These are phyloP conservation scores for Backusella mclennaniae DNA, from an alignment of 192 early-diverging fungal species.

Conservation along the genomic window DNA sequence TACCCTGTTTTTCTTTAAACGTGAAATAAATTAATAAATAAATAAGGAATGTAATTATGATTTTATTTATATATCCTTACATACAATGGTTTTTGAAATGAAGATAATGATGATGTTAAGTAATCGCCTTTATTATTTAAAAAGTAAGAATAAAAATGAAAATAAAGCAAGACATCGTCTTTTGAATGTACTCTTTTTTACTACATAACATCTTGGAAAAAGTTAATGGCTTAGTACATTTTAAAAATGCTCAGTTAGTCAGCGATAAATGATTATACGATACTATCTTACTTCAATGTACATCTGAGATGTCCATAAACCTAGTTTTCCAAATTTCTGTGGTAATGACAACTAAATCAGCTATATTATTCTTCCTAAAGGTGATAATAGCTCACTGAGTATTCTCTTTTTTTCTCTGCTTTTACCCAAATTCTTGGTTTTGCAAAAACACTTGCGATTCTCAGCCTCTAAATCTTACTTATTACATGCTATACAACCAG, in stretches of 20 bases:
- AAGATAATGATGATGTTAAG: not conserved
- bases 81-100: not conserved
- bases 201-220: not conserved
- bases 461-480: not conserved
- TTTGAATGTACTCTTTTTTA: not conserved
- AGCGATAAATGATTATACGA: not conserved
- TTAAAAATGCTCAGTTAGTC: not conserved
- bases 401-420: not conserved
- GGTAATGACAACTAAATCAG: not conserved
- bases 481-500: not conserved
- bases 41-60: not conserved
- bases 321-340: not conserved
- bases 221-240: not conserved
- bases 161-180: not conserved
- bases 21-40: not conserved
- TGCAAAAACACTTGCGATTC: not conserved
- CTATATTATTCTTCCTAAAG: no score
- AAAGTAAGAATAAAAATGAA: not conserved
- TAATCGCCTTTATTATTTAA: not conserved
- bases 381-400: no score
- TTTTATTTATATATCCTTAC: not conserved
- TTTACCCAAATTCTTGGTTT: not conserved
- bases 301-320: not conserved
- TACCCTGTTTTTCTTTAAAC: not conserved
- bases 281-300: not conserved